Percentiles rank a stretch among this genome's conserved stretches.
Conservation (phyloP, 75 land plant species). For the Cryptomeria japonica region DNA sequence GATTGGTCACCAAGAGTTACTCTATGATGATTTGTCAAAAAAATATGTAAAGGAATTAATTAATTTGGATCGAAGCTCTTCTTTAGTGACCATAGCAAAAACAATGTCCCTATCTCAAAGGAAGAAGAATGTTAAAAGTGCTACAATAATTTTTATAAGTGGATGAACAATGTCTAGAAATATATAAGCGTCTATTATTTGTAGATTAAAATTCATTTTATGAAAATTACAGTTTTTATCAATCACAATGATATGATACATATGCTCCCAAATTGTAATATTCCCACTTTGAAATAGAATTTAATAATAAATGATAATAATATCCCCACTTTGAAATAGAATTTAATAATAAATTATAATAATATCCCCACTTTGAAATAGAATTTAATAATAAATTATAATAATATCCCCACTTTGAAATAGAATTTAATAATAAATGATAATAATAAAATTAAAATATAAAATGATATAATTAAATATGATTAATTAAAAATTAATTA, state of each 20-base stretch:
- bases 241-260: not conserved
- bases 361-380: too few species aligned
- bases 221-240: too few species aligned
- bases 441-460: too few species aligned
- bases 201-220: not conserved
- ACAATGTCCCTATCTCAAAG: not conserved
- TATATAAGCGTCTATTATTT: not conserved
- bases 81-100: not conserved
- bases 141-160: not conserved
- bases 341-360: too few species aligned
- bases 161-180: not conserved
- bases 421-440: too few species aligned
- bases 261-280: not conserved
- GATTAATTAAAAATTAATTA: too few species aligned
- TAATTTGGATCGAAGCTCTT: not conserved
- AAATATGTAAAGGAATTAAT: not conserved
- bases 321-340: too few species aligned
- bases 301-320: too few species aligned
- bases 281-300: too few species aligned
- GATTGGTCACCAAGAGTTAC: constrained; percentile 53
- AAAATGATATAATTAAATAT: too few species aligned
- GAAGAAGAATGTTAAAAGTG: not conserved
- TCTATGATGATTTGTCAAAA: constrained; percentile 6
- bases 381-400: too few species aligned
- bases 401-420: too few species aligned